A percentile compares a stretch with the other conserved stretches of the same genome.
These are phyloP conservation scores for Fusarium verrucosum DNA, from an alignment of 2,329 filamentous ascomycete genomes.

Conservation along the genomic window DNA sequence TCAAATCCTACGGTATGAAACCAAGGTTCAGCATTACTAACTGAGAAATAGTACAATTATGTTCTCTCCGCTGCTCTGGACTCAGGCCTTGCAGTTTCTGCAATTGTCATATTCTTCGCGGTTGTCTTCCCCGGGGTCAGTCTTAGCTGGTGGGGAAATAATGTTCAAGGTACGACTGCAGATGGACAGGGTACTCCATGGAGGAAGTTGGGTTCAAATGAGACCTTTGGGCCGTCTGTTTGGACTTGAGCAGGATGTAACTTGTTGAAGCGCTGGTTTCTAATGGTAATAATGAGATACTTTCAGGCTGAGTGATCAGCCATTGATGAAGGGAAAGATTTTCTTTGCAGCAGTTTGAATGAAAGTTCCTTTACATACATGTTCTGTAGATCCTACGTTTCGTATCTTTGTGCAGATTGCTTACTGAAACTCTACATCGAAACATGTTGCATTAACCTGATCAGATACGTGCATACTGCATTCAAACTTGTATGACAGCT, in stretches of 20 bases:
- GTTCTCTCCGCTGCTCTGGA: neutral
- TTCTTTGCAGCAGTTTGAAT: neutral
- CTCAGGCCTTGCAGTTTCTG: neutral
- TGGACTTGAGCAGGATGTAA: neutral
- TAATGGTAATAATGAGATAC: neutral
- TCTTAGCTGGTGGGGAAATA: conserved; percentile 3
- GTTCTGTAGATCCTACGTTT: neutral
- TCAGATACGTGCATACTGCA: neutral
- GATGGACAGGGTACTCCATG: neutral
- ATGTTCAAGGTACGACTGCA: neutral
- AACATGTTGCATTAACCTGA: neutral
- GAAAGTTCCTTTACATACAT: neutral
- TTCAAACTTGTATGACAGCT: neutral
- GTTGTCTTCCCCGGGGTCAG: neutral
- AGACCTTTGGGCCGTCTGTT: neutral
- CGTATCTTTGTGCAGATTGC: neutral
- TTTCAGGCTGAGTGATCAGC: no score
- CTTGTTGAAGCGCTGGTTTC: no score
- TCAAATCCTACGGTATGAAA: accelerated
- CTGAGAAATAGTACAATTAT: neutral
- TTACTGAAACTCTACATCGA: neutral
- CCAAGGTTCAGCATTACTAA: neutral
- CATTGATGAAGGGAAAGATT: no score
- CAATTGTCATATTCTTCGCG: neutral
- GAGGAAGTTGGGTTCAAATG: neutral